Conservation (phyloP, 73 alveolate species). For the Tetrahymena thermophila region DNA sequence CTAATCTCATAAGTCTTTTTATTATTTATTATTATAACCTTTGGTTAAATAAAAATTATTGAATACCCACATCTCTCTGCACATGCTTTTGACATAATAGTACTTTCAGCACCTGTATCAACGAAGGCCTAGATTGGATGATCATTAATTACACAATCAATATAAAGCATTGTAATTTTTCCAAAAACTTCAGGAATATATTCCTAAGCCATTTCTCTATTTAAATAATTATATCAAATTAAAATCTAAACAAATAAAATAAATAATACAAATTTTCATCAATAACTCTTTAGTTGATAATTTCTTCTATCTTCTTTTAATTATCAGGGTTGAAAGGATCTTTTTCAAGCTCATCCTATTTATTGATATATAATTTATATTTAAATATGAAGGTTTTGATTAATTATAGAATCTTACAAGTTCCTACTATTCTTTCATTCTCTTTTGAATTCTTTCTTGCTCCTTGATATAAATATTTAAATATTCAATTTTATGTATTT, state of each 20-base stretch:
- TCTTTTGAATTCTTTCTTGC: background rate
- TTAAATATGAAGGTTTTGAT: background rate
- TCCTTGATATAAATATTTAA: background rate
- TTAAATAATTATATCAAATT: background rate
- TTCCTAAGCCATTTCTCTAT: constrained; percentile 55
- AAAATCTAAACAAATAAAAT: background rate
- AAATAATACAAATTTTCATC: constrained; percentile 64
- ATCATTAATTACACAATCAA: constrained; percentile 68
- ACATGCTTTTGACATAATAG: constrained; percentile 68
- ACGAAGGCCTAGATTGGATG: constrained; percentile 78
- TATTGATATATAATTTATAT: background rate
- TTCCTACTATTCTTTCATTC: background rate
- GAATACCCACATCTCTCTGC: constrained; percentile 72
- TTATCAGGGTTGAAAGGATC: constrained; percentile 74
- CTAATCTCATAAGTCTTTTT: constrained; percentile 59
- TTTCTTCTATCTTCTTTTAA: constrained; percentile 70
- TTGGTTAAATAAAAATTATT: background rate
- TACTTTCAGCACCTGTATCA: constrained; percentile 92
- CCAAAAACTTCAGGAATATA: constrained; percentile 83
- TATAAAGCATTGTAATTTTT: constrained; percentile 81
- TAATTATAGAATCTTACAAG: background rate
- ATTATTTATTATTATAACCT: background rate
- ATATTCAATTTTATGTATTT: background rate
- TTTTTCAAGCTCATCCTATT: constrained; percentile 25
- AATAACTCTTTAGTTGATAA: constrained; percentile 62